These are phyloP conservation scores for Penicillium malachiteum DNA, from an alignment of 495 filamentous ascomycete genomes.

Conservation along the genomic window DNA sequence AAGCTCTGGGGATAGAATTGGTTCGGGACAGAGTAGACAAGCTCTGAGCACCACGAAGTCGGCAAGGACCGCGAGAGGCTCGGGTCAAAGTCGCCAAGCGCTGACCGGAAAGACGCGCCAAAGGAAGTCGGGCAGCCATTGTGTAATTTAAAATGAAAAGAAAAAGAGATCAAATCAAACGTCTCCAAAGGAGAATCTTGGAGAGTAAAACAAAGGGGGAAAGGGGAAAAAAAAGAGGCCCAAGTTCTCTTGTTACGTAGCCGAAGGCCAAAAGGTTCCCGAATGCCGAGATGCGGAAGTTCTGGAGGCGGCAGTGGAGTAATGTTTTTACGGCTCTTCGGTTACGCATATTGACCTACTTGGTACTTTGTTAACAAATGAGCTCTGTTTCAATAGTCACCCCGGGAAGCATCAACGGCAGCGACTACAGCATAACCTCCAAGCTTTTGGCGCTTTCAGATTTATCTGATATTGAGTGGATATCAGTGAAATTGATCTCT, in stretches of 20 bases:
- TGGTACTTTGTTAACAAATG: slow-evolving; percentile 30
- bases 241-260: slow-evolving; percentile 26
- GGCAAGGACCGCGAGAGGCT: slow-evolving; percentile 24
- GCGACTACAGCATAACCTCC: too few relatives aligned
- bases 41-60: slow-evolving; percentile 24
- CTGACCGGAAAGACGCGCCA: slow-evolving; percentile 39
- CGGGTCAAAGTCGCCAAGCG: slow-evolving; percentile 32
- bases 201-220: slow-evolving; percentile 6
- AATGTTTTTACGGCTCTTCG: slow-evolving; percentile 41
- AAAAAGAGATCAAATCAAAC: neutral
- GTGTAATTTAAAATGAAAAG: slow-evolving; percentile 7
- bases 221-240: slow-evolving; percentile 8
- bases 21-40: slow-evolving; percentile 25
- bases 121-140: slow-evolving; percentile 46
- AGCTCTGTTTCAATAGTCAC: slow-evolving; percentile 30
- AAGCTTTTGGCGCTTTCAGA: too few relatives aligned
- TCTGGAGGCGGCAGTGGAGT: slow-evolving; percentile 30
- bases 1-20: slow-evolving; percentile 21
- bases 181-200: neutral
- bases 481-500: too few relatives aligned
- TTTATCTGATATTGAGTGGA: too few relatives aligned
- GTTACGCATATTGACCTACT: slow-evolving; percentile 15
- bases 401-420: slow-evolving; percentile 2
- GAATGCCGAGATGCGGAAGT: slow-evolving; percentile 22
- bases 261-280: slow-evolving; percentile 23